phyloP scores from a whole-genome alignment of 495 filamentous ascomycete species.

The Xeromyces bisporus region DNA sequence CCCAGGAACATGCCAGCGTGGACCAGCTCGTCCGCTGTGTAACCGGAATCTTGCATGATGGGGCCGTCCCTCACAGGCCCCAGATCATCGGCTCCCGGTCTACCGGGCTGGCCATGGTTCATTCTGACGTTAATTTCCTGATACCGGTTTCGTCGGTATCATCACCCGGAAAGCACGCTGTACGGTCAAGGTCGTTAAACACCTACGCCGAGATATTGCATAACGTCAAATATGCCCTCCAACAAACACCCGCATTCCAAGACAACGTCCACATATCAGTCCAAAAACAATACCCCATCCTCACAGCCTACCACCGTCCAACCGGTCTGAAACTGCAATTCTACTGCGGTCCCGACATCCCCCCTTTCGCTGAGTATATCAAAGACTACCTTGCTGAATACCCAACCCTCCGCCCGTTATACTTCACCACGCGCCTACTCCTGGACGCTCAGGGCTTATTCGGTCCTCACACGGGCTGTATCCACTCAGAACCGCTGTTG shows the following conservation, averaged over 20 bases:
- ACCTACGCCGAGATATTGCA: slow-evolving; percentile 9
- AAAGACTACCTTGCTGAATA: slow-evolving; percentile 29
- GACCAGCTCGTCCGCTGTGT: slow-evolving; percentile 15
- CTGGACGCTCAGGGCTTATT: slow-evolving; percentile 32
- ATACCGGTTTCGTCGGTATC: slow-evolving; percentile 15
- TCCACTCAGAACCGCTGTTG: slow-evolving; percentile 33
- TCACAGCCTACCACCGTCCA: slow-evolving; percentile 20
- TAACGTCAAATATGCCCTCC: slow-evolving; percentile 9
- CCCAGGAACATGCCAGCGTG: slow-evolving; percentile 15
- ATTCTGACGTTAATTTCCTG: slow-evolving; percentile 38
- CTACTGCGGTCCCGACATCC: slow-evolving; percentile 16
- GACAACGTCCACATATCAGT: slow-evolving; percentile 3
- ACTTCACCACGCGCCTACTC: slow-evolving; percentile 26
- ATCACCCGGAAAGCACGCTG: slow-evolving; percentile 7
- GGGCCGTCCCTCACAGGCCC: slow-evolving; percentile 11
- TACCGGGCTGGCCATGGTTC: slow-evolving; percentile 33
- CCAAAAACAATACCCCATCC: slow-evolving; percentile 9
- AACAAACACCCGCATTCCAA: slow-evolving; percentile 4
- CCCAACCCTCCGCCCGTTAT: slow-evolving; percentile 33
- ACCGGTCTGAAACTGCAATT: slow-evolving; percentile 36
- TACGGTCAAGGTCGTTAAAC: slow-evolving; percentile 12
- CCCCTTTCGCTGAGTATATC: slow-evolving; percentile 22
- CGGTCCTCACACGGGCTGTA: slow-evolving; percentile 23
- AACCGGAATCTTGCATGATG: slow-evolving; percentile 6
- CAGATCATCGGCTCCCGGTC: slow-evolving; percentile 33